Evolutionary conservation across 129 eudicot species (phyloP), one percentile per base, ranked within the genome.

Genomic region (Logfia minima): DNA sequence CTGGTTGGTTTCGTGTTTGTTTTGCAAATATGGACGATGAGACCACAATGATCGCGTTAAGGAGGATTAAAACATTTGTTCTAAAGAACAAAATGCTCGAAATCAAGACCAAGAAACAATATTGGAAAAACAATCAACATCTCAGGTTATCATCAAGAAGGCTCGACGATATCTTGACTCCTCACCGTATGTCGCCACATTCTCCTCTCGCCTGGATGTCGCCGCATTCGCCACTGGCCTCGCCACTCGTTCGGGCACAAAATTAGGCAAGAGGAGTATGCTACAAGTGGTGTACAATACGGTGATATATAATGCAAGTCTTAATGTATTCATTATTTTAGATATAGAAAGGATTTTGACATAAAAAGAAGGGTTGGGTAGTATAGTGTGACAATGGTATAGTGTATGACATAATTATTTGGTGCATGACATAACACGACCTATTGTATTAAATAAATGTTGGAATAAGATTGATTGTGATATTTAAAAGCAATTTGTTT

Each of bases 1-100:
- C 89, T 0, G 92, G 92, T 3, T 87, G 92, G 92, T 87, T 85
- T 32, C 84, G 91, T 32, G 88, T 87, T 26, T 87, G 91, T 52
- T 84, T 82, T 55, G 91, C 91, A 24, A 87, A 87, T 17, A 87
- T 87, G 92, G 83, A 80, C 14, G 87, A 87, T 16, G 87, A 87
- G 71, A 87, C 92, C 0, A 66, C 87, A 78, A 67, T 78, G 67
- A 73, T 82, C 14, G 89, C 92, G 5, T 62, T 87, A 60, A 68
- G 89, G 29, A 60, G 89, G 71, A 87, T 87, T 23, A 80, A 68
- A 13, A 80, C 56, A 17, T 87, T 82, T 31, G 85, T 85, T 51
- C 45, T 72, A 6, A 81, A 84, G 66, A 77, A 41, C 28, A 74
- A 77, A 65, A 79, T 37, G 66, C 66, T 80, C 21, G 82, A 77